Percentiles rank a stretch among this genome's conserved stretches.
Conservation (phyloP, 169 alveolate species). For the Plasmodium malariae region DNA sequence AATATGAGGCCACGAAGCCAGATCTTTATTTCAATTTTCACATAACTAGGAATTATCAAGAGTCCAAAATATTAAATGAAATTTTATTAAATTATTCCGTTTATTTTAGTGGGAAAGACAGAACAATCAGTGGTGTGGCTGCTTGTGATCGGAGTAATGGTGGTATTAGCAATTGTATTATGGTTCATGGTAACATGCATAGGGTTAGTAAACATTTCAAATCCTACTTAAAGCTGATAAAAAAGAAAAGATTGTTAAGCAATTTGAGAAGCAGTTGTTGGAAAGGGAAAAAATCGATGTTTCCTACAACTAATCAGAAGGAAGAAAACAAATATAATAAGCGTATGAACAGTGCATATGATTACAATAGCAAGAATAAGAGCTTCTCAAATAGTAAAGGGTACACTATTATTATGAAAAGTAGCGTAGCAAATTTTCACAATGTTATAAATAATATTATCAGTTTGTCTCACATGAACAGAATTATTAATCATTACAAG, state of each 20-base stretch:
- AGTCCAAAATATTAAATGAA: constrained; percentile 58
- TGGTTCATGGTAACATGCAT: not conserved
- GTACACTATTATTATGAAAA: constrained; percentile 71
- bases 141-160: too few relatives aligned
- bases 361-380: not conserved
- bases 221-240: constrained; percentile 30
- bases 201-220: constrained; percentile 18
- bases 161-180: too few relatives aligned
- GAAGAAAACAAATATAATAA: not conserved
- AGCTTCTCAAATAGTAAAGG: constrained; percentile 9
- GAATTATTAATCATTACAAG: constrained; percentile 50
- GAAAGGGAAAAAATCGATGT: not conserved
- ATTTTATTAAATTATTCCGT: constrained; percentile 28
- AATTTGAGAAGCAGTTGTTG: not conserved
- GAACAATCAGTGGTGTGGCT: not conserved
- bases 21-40: constrained; percentile 60
- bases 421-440: constrained; percentile 63
- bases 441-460: constrained; percentile 69
- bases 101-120: constrained; percentile 17
- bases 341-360: not conserved
- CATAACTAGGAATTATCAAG: constrained; percentile 56
- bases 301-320: not conserved
- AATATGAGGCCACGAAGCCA: constrained; percentile 14
- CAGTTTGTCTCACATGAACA: constrained; percentile 29
- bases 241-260: not conserved